Evolutionary conservation across 495 filamentous ascomycete species (phyloP), one percentile per base, ranked within the genome.

Genomic region (Neurospora sp.): DNA sequence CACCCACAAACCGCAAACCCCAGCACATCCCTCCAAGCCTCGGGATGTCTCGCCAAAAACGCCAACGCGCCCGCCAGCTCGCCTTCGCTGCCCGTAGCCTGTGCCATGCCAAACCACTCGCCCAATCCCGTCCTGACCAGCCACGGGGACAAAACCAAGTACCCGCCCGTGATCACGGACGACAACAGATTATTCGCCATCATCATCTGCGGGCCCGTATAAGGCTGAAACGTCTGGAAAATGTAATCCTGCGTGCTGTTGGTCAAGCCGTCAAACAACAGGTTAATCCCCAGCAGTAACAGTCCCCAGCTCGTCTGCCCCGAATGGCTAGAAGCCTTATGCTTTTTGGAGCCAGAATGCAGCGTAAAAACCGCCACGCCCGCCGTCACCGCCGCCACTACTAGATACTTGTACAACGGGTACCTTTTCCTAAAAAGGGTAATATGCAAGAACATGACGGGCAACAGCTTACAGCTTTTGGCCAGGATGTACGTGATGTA

Each of bases 401-500:
- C 96, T 20, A 91, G 85, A 83, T 99, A 99, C 84, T 99, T 99
- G 85, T 98, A 98, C 40, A 98, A 83, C 10, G 96, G 96, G 81
- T 97, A 98, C 42, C 89, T 85, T 77, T 92, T 92, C 45, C 92
- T 91, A 86, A 98, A 99, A 38, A 99, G 82, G 20, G 94, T 94
- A 78, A 98, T 85, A 82, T 98, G 95, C 65, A 99, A 88, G 77
- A 94, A 90, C 96, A 99, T 98, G 75, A 99, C 95, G 4, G 96
- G 96, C 10, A 99, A 90, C 20, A 99, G 87, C 82, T 99, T 99
- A 91, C 96, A 99, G 69, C 89, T 92, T 81, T 99, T 99, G 75
- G 96, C 96, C 35, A 99, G 93, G 81, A 98, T 95, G 85, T 94
- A 99, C 27, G 96, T 99, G 79, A 99, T 91, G 86, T 98, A 99